Percentiles rank a stretch among this genome's conserved stretches.
Conservation (phyloP, 306 rosid species). For the Sesbania bispinosa region DNA sequence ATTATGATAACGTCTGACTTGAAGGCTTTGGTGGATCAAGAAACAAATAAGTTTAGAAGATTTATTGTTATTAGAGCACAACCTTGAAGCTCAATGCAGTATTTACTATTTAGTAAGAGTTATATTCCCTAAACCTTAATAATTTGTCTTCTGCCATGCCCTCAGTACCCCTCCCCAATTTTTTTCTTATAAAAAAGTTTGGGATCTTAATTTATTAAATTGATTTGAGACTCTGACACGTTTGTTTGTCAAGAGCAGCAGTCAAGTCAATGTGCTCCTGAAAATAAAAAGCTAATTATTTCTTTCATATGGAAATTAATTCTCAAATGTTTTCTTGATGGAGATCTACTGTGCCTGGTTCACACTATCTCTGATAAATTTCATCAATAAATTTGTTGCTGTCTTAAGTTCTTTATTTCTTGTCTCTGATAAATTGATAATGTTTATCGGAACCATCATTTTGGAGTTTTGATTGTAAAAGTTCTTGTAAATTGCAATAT, state of each 20-base stretch:
- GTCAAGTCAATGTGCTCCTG: slow-evolving; percentile 15
- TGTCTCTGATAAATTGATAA: neutral
- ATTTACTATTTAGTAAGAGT: neutral
- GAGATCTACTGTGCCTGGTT: neutral
- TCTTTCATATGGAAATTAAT: neutral
- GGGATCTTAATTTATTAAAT: neutral
- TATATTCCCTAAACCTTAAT: neutral
- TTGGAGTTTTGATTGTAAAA: slow-evolving; percentile 8
- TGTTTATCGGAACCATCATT: neutral
- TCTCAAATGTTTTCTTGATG: neutral
- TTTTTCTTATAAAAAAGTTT: neutral
- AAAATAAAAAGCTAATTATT: neutral
- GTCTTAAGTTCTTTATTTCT: neutral
- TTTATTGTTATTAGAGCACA: neutral
- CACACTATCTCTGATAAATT: neutral
- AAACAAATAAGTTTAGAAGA: slow-evolving; percentile 1
- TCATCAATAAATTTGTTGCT: neutral
- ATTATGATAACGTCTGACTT: slow-evolving; percentile 12
- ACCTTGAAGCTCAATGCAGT: neutral
- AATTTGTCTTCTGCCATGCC: neutral
- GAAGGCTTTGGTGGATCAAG: neutral
- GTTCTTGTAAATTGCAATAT: slow-evolving; percentile 24
- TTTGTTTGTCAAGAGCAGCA: neutral
- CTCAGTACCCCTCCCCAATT: neutral
- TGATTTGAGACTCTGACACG: neutral